Conservation (phyloP, 148 eudicot genomes). For the Diospyros lotus region DNA sequence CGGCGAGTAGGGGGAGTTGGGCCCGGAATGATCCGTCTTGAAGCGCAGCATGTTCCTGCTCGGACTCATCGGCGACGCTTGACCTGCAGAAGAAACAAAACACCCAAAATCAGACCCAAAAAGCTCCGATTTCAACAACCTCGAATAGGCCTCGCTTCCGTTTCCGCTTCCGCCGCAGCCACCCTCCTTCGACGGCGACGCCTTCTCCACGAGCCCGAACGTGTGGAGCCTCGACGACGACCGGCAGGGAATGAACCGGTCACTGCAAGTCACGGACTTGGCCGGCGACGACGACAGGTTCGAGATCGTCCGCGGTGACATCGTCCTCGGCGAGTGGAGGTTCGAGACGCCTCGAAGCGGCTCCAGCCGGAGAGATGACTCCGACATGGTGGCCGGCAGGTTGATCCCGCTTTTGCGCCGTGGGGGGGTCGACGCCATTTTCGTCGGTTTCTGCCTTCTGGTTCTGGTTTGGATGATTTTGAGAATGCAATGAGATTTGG, state of each 20-base stretch:
- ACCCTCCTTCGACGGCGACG: slow-evolving; percentile 52
- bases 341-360: slow-evolving; percentile 21
- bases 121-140: slow-evolving; percentile 64
- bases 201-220: slow-evolving; percentile 64
- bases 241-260: slow-evolving; percentile 92
- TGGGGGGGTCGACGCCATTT: slow-evolving; percentile 59
- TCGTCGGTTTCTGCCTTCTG: neutral
- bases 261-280: slow-evolving; percentile 58
- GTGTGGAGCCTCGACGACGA: slow-evolving; percentile 86
- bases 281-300: slow-evolving; percentile 51
- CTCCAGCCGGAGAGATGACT: slow-evolving; percentile 50
- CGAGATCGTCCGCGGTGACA: slow-evolving; percentile 81
- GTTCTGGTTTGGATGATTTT: neutral
- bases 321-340: slow-evolving; percentile 48
- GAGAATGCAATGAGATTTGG: neutral
- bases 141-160: slow-evolving; percentile 67
- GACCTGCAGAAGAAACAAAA: slow-evolving; percentile 70
- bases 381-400: slow-evolving; percentile 77
- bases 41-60: slow-evolving; percentile 83
- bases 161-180: too few relatives aligned
- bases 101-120: slow-evolving; percentile 88
- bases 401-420: slow-evolving; percentile 76
- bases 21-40: slow-evolving; percentile 65
- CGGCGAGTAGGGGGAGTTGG: slow-evolving; percentile 57
- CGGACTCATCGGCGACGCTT: slow-evolving; percentile 57